phyloP scores from a whole-genome alignment of 116 monocot species.

The Trichopus zeylanicus region DNA sequence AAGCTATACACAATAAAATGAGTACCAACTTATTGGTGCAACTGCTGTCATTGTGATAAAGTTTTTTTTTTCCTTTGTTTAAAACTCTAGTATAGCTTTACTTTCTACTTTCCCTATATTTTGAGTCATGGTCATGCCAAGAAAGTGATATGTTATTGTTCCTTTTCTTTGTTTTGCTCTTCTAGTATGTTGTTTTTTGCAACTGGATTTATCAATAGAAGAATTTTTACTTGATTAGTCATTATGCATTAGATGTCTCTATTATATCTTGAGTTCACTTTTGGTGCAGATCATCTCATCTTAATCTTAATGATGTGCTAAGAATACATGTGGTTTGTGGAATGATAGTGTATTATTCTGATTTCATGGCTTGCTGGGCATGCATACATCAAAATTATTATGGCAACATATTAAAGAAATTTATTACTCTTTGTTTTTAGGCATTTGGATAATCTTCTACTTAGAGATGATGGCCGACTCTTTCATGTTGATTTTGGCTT shows the following conservation, averaged over 20 bases:
- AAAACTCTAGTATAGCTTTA: no score
- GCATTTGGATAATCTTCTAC: conserved; percentile 96
- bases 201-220: not conserved
- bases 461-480: conserved; percentile 93
- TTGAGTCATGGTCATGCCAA: no score
- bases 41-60: not conserved
- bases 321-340: no score
- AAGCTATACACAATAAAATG: not conserved
- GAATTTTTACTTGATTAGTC: not conserved
- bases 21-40: no score
- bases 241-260: not conserved
- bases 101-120: no score
- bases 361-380: no score
- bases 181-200: no score
- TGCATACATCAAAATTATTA: not conserved
- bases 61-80: no score
- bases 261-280: not conserved
- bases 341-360: no score
- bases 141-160: no score
- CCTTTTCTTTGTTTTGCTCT: no score
- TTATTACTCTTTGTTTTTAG: conserved; percentile 26
- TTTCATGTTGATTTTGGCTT: conserved; percentile 99
- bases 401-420: not conserved
- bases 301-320: not conserved
- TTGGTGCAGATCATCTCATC: not conserved